Percentiles rank a stretch among this genome's conserved stretches.
phyloP scores from a whole-genome alignment of 1,139 yeast genomes.

The Debaryomyces singareniensis region DNA sequence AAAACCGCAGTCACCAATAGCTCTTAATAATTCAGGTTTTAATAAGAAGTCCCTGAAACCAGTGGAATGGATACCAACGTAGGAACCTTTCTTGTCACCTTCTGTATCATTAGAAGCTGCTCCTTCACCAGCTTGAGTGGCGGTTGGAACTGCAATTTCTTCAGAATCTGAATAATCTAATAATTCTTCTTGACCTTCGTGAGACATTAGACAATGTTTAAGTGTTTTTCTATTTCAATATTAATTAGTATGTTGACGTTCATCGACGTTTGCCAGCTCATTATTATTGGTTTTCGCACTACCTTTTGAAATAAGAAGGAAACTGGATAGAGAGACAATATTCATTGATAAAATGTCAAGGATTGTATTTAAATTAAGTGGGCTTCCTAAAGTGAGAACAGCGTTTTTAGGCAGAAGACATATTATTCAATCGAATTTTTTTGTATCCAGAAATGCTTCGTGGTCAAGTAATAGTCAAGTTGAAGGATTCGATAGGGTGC shows the following conservation, averaged over 20 bases:
- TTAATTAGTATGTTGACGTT: no score
- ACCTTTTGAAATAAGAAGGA: no score
- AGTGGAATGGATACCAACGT: constrained; percentile 96
- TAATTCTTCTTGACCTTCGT: constrained; percentile 98
- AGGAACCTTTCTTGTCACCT: constrained; percentile 90
- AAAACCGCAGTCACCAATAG: constrained; percentile 98
- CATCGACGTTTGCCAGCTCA: no score
- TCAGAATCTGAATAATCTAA: constrained; percentile 98
- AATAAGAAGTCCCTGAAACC: constrained; percentile 96
- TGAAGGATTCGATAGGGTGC: constrained; percentile 9
- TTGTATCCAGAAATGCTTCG: not conserved
- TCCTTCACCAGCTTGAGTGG: constrained; percentile 44
- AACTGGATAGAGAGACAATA: no score
- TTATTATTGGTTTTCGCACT: no score
- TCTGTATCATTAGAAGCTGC: constrained; percentile 42
- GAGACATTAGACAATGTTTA: constrained; percentile 52
- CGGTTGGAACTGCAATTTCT: constrained; percentile 78
- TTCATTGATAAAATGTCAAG: no score
- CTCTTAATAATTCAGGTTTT: constrained; percentile 94
- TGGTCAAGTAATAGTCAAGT: constrained; percentile 1
- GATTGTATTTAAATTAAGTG: no score
- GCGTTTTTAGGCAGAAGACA: no score
- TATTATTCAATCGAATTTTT: no score
- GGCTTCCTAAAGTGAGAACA: no score
- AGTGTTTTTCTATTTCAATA: no score